Conservation (phyloP, 2,329 filamentous ascomycete species). For the Trichoderma atroviride region DNA sequence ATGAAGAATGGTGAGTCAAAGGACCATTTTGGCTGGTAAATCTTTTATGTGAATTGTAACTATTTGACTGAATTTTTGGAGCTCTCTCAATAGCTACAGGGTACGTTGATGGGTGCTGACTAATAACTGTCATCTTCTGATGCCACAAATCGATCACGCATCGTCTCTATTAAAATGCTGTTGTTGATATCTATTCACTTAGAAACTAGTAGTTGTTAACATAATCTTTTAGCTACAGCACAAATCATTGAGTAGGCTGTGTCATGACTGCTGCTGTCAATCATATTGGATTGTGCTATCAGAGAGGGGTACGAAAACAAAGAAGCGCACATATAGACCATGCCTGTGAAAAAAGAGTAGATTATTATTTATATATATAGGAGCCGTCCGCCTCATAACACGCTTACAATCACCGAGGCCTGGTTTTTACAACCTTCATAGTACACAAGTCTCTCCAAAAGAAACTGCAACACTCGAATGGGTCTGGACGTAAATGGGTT, state of each 20-base stretch:
- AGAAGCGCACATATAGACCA: background rate
- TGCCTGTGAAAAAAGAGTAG: background rate
- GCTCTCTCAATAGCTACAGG: background rate
- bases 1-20: background rate
- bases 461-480: background rate
- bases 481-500: background rate
- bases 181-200: background rate
- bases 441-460: background rate
- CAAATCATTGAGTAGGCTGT: accelerated
- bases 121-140: background rate
- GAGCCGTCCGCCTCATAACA: background rate
- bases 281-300: background rate
- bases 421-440: conserved; percentile 9
- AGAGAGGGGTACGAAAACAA: background rate
- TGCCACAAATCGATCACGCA: background rate
- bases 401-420: background rate
- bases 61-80: background rate
- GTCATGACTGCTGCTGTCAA: background rate
- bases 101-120: background rate
- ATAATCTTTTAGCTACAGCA: background rate
- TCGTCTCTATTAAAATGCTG: background rate
- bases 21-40: background rate
- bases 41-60: background rate
- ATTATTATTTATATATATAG: conserved; percentile 16
- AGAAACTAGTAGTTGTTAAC: background rate